phyloP scores from a whole-genome alignment of 202 grass and related monocot genomes.

The Cymbopogon flexuosus region DNA sequence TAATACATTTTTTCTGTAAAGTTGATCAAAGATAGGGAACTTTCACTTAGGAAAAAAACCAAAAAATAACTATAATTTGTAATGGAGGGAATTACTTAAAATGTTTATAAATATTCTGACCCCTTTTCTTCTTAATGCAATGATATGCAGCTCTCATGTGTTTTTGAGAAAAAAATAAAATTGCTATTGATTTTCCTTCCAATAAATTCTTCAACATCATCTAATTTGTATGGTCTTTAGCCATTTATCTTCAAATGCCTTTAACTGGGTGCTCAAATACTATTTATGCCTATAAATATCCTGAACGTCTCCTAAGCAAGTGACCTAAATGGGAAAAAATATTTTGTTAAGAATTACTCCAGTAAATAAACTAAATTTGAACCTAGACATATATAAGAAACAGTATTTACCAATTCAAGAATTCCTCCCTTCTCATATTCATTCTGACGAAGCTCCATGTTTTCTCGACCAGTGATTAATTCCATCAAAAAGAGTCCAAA shows the following conservation, averaged over 20 bases:
- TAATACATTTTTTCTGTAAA: neutral
- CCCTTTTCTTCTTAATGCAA: too few species aligned
- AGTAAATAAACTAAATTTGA: neutral
- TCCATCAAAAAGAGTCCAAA: slow-evolving; percentile 80
- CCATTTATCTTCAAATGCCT: too few species aligned
- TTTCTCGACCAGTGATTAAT: slow-evolving; percentile 65
- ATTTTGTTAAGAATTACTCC: neutral
- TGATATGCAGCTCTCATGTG: too few species aligned
- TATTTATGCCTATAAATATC: neutral
- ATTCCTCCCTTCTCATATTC: slow-evolving; percentile 62
- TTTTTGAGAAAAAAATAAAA: too few species aligned
- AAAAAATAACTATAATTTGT: neutral
- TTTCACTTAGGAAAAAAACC: neutral
- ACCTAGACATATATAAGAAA: neutral
- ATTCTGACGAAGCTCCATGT: slow-evolving; percentile 43
- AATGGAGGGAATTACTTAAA: too few species aligned
- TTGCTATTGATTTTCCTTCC: too few species aligned
- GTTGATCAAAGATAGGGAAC: neutral
- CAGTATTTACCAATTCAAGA: slow-evolving; percentile 52
- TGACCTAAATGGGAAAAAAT: neutral
- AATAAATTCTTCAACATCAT: too few species aligned
- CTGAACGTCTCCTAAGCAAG: neutral
- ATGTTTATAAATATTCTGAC: too few species aligned
- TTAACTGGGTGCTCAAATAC: neutral
- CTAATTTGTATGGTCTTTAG: too few species aligned